phyloP scores from a whole-genome alignment of 2,329 filamentous ascomycete species.

The Penicillium fuscoglaucum region DNA sequence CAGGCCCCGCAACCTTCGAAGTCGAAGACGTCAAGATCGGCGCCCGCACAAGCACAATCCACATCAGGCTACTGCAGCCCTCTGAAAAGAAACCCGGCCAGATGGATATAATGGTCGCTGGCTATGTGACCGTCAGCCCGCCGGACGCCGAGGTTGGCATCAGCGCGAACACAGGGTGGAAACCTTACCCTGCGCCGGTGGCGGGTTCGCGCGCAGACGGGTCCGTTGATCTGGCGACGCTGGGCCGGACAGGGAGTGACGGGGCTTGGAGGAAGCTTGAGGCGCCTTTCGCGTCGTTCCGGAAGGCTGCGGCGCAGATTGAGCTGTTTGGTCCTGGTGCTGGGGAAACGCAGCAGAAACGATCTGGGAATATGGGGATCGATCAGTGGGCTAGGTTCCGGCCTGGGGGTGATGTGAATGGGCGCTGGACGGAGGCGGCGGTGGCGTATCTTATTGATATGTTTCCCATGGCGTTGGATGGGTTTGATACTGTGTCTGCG shows the following conservation, averaged over 20 bases:
- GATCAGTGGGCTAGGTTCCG: constrained; percentile 69
- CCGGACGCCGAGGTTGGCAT: constrained; percentile 60
- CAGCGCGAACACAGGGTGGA: constrained; percentile 57
- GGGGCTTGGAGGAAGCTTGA: constrained; percentile 28
- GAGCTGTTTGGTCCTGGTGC: constrained; percentile 48
- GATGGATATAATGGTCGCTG: constrained; percentile 60
- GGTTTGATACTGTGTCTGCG: constrained; percentile 37
- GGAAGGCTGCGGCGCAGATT: constrained; percentile 53
- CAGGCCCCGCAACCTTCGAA: constrained; percentile 57
- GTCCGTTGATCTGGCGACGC: constrained; percentile 23
- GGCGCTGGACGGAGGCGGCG: constrained; percentile 61
- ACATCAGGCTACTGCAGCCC: constrained; percentile 55
- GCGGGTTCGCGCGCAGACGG: constrained; percentile 39
- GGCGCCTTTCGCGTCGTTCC: constrained; percentile 40
- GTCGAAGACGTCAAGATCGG: constrained; percentile 66
- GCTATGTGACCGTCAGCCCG: constrained; percentile 64
- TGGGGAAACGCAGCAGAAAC: constrained; percentile 18
- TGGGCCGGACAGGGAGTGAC: constrained; percentile 27
- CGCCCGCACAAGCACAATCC: constrained; percentile 62
- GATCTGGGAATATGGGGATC: constrained; percentile 31
- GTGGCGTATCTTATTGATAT: constrained; percentile 69
- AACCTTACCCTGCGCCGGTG: constrained; percentile 48
- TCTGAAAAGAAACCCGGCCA: constrained; percentile 34
- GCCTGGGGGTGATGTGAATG: constrained; percentile 50
- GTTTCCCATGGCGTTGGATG: constrained; percentile 66